Base-by-base conservation (phyloP, 2,329 filamentous ascomycete genomes). In the Cladophialophora psammophila region DNA sequence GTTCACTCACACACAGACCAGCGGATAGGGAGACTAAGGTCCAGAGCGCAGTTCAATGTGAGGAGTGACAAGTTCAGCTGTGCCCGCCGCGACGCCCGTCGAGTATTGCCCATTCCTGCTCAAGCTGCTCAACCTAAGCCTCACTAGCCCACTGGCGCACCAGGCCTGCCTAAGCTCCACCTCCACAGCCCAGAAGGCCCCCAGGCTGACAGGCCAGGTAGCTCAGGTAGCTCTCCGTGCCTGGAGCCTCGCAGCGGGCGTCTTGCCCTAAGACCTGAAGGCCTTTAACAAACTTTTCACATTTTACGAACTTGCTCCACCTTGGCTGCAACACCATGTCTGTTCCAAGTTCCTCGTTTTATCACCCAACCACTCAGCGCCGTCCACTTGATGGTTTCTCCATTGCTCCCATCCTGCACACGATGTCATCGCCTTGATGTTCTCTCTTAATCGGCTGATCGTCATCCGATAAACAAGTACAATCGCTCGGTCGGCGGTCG, bases 261-360 rank as follows among this genome's bases (percentile, higher is more conserved):
- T 26, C 45, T 7, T 26, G 45, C 18, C 20, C 18, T 26, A 50
- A 50, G 45, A 50, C 45, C 42, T 20, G 5, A 12, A 26, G 12
- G 31, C 9, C 8, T 55, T 61, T 5, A 40, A 40, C 18, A 53
- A 48, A 40, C 32, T 61, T 61, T 35, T 15, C 31, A 31, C 45
- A n/a, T 48, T 34, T 38, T 48, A 40, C 55, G 59, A 50, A 53
- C 59, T 61, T 50, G 31, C 59, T 61, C 59, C 59, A 48, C 59
- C 59, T 35, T 53, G 5, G 48, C 48, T 61, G 45, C 59, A 61
- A 61, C 59, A 52, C 9, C 59, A 54, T 38, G 59, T 54, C 53
- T 53, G 20, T 61, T 38, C 48, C 59, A 53, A 26, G 59, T 61
- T 61, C 52, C 59, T 48, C 59, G 59, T 61, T 26, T 53, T 35